Evolutionary conservation across 768 basidiomycete genomes (phyloP).

Genomic region (Sporobolomyces pararoseus): DNA sequence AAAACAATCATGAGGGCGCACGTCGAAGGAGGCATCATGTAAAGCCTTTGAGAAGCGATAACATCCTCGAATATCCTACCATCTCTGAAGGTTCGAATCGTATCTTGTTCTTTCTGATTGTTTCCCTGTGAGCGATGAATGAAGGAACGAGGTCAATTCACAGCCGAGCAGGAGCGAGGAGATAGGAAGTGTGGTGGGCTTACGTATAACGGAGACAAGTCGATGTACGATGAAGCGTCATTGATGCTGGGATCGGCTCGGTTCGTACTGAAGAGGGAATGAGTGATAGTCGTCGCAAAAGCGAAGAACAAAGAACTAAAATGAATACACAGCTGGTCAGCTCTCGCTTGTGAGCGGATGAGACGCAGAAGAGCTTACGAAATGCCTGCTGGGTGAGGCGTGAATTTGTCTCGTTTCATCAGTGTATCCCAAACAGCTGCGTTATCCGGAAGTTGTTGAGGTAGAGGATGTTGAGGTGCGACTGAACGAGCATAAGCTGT

Average conservation of each 20-base stretch:
- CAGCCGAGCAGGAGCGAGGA: not conserved
- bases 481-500: slow-evolving; percentile 33
- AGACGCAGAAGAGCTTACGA: slow-evolving; percentile 61
- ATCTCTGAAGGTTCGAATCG: slow-evolving; percentile 58
- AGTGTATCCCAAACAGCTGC: slow-evolving; percentile 67
- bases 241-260: slow-evolving; percentile 53
- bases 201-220: slow-evolving; percentile 67
- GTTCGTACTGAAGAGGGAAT: slow-evolving; percentile 67
- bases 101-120: slow-evolving; percentile 55
- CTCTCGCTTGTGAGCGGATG: not conserved
- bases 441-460: slow-evolving; percentile 56
- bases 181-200: not conserved
- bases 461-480: slow-evolving; percentile 19
- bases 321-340: too few relatives aligned
- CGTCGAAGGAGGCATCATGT: slow-evolving; percentile 68
- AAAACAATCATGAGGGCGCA: slow-evolving; percentile 67
- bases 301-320: slow-evolving; percentile 26
- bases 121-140: slow-evolving; percentile 52
- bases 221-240: slow-evolving; percentile 67
- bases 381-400: slow-evolving; percentile 63
- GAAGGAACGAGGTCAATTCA: too few relatives aligned
- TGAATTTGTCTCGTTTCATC: slow-evolving; percentile 62
- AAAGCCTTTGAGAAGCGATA: slow-evolving; percentile 50
- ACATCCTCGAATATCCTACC: slow-evolving; percentile 65
- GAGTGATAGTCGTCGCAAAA: slow-evolving; percentile 46